Conservation (phyloP, 768 basidiomycete species). For the Phaffia tasmanica region DNA sequence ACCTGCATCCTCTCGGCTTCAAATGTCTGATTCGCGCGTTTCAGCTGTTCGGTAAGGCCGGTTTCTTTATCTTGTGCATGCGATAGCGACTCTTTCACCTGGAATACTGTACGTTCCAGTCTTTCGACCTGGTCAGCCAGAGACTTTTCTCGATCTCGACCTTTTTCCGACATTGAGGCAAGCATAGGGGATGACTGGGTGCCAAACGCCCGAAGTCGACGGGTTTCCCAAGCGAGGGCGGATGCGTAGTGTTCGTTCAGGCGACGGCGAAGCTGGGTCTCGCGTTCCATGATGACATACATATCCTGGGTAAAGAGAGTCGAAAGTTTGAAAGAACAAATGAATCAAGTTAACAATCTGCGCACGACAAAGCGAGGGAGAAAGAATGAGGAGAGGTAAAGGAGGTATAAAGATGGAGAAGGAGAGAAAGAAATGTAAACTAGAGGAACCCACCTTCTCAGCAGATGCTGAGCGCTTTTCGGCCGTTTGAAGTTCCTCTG, state of each 20-base stretch:
- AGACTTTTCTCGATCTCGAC: conserved; percentile 31
- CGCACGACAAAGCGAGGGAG: no score
- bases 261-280: conserved; percentile 32
- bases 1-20: conserved; percentile 9
- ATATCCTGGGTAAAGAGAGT: conserved; percentile 32
- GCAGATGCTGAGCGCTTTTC: conserved; percentile 38
- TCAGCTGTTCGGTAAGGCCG: conserved; percentile 8
- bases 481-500: conserved; percentile 36
- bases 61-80: conserved; percentile 21
- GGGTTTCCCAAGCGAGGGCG: conserved; percentile 38
- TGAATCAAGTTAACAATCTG: not conserved
- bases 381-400: no score
- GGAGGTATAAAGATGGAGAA: not conserved
- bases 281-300: conserved; percentile 34
- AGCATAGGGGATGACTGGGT: not conserved
- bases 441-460: conserved; percentile 35
- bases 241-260: conserved; percentile 40
- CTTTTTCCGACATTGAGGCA: not conserved
- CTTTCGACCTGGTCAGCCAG: conserved; percentile 28
- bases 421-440: no score
- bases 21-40: not conserved
- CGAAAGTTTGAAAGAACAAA: no score
- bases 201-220: conserved; percentile 30
- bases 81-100: conserved; percentile 19
- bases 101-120: conserved; percentile 23